Conservation (phyloP, 352 stramenopile species). For the Phytophthora lateralis region DNA sequence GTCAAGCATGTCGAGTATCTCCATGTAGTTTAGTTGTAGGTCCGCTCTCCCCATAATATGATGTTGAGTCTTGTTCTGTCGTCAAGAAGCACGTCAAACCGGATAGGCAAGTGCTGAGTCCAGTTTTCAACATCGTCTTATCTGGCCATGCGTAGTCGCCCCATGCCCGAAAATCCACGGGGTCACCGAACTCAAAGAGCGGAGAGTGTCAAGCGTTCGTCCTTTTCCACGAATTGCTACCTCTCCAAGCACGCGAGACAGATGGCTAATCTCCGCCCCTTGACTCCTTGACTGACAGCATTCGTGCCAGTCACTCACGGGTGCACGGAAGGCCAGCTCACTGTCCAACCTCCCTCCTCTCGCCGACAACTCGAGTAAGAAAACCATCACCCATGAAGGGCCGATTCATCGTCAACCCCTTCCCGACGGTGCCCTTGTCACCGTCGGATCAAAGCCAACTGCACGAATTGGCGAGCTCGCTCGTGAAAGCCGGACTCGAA, state of each 20-base stretch:
- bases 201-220: constrained; percentile 33
- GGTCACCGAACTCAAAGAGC: constrained; percentile 29
- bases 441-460: constrained; percentile 28
- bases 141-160: not conserved
- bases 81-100: not conserved
- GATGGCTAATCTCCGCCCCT: not conserved
- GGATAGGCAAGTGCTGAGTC: not conserved
- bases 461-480: constrained; percentile 23
- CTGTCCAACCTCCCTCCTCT: constrained; percentile 14
- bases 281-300: not conserved
- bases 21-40: constrained; percentile 3
- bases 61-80: too few relatives aligned
- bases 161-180: constrained; percentile 22
- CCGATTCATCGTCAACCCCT: constrained; percentile 42
- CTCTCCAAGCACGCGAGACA: not conserved
- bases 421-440: constrained; percentile 26
- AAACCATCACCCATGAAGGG: constrained; percentile 19
- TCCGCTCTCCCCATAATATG: not conserved
- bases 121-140: constrained; percentile 7
- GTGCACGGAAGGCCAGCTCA: constrained; percentile 3
- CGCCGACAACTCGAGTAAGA: not conserved
- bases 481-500: constrained; percentile 30
- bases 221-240: not conserved
- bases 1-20: constrained; percentile 5
- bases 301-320: constrained; percentile 1